Percentiles rank a stretch among this genome's conserved stretches.
Evolutionary conservation across 176 grass and related monocot genomes (phyloP).

Genomic region (Echinochloa phyllopogon): DNA sequence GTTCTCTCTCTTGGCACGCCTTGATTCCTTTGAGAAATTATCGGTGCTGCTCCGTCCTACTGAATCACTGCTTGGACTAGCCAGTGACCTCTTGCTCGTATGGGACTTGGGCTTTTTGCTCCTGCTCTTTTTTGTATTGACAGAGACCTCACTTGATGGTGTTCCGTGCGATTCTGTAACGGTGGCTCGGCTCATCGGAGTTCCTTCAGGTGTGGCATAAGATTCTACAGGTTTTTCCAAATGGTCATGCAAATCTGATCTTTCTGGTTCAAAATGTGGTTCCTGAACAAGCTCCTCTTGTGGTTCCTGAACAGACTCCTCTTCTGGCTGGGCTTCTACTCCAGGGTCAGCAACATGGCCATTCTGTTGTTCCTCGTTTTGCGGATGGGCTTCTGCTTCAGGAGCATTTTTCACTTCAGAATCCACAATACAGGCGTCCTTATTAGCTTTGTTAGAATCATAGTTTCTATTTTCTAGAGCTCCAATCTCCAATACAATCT

Average conservation of each 20-base stretch:
- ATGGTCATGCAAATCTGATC: constrained; percentile 37
- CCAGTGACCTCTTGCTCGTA: constrained; percentile 63
- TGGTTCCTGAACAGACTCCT: constrained; percentile 44
- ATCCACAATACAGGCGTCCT: constrained; percentile 39
- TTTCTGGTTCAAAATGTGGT: constrained; percentile 33
- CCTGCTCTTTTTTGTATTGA: constrained; percentile 76
- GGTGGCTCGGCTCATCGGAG: constrained; percentile 63
- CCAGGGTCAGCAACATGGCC: constrained; percentile 16
- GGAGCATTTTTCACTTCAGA: constrained; percentile 30
- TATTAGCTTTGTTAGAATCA: constrained; percentile 28
- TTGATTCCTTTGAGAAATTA: constrained; percentile 68
- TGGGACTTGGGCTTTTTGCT: constrained; percentile 53
- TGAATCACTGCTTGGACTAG: constrained; percentile 64
- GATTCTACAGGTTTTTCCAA: constrained; percentile 50
- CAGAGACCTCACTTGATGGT: constrained; percentile 88
- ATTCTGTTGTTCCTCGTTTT: constrained; percentile 41
- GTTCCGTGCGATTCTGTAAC: constrained; percentile 65
- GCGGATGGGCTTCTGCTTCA: constrained; percentile 19
- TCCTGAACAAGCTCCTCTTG: constrained; percentile 45
- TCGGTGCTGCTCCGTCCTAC: constrained; percentile 66
- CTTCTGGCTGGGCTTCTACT: constrained; percentile 15
- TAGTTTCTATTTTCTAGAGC: constrained; percentile 64
- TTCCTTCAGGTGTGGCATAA: constrained; percentile 64
- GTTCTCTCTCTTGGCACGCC: constrained; percentile 56
- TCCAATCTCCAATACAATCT: constrained; percentile 96